These are phyloP conservation scores for Durio zibethinus DNA, from an alignment of 345 rosid species.

Conservation along the genomic window DNA sequence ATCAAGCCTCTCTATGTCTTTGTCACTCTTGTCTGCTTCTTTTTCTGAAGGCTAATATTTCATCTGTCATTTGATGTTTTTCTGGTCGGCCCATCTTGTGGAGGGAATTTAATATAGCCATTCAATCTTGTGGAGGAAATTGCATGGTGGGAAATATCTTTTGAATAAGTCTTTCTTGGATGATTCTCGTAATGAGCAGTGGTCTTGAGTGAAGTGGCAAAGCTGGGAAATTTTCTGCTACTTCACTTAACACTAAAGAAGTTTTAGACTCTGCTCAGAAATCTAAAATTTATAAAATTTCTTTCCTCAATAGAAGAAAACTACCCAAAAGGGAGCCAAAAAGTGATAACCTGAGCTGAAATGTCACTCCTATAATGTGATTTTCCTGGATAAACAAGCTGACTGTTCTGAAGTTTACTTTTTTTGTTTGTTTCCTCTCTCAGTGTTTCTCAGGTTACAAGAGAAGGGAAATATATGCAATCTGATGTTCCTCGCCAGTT, in stretches of 20 bases:
- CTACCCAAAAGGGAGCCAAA: not conserved
- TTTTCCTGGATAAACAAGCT: slow-evolving; percentile 1
- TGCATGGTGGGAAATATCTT: not conserved
- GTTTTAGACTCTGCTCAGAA: not conserved
- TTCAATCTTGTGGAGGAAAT: not conserved
- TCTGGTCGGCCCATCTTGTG: not conserved
- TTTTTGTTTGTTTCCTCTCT: not conserved
- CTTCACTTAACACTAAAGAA: not conserved
- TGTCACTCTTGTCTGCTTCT: not conserved
- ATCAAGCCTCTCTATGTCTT: not conserved
- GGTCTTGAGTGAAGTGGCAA: not conserved
- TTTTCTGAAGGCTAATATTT: slow-evolving; percentile 1
- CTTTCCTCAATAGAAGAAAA: not conserved
- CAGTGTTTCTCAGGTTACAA: slow-evolving; percentile 87
- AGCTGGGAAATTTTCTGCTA: not conserved
- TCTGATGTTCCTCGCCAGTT: slow-evolving; percentile 90
- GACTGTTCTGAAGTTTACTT: slow-evolving; percentile 22
- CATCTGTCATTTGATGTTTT: not conserved
- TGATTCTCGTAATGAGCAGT: not conserved
- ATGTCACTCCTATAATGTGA: not conserved
- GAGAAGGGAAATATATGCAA: slow-evolving; percentile 74
- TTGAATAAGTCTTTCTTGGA: not conserved
- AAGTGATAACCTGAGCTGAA: not conserved
- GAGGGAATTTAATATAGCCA: not conserved
- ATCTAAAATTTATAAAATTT: not conserved